Base-by-base conservation (phyloP, 768 basidiomycete species). In the Russula vinacea region DNA sequence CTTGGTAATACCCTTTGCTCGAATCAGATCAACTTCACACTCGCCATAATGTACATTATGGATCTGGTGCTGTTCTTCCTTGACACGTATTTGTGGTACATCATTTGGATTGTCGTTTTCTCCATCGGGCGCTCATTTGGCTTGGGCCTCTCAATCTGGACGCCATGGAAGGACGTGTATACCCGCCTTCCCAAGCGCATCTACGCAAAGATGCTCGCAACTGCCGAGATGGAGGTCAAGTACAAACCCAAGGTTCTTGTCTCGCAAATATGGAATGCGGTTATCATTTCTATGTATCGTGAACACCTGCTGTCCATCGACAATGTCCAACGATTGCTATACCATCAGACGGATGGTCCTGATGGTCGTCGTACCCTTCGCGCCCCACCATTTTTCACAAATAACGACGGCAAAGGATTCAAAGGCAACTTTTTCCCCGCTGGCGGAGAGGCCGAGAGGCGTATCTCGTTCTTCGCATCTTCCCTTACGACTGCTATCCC, bases 271-370 rank as follows among this genome's bases (percentile, higher is more conserved):
- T 99, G 97, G 97, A 99, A 99, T 75, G 97, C 97, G 51, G 83
- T 98, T 76, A 96, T 99, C 76, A 99, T 99, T 67, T 98, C 96
- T 60, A 99, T 99, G 97, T 99, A 99, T 76, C 88, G 97, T 70
- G 97, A 99, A 72, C 97, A 99, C 77, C 80, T 99, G 55, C 81
- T 99, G 44, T 96, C 94, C 67, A 99, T 99, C 71, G 94, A 98
- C 70, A 94, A 99, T 71, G 97, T 99, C 52, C 97, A 99, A 74
- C 89, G 95, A 58, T 83, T 99, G 22, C 83, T 98, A 39, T 98
- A 99, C 73, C 97, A 99, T 74, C 97, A 99, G 76, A 89, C 94
- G 22, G 95, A 96, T 67, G 86, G 87, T 17, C 84, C 90, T 16
- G 89, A 91, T 73, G 94, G 95, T 59, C 89, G 90, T 65, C 84